Base-by-base conservation (phyloP, 1,139 yeast species). In the Debaryomyces subglobosus region DNA sequence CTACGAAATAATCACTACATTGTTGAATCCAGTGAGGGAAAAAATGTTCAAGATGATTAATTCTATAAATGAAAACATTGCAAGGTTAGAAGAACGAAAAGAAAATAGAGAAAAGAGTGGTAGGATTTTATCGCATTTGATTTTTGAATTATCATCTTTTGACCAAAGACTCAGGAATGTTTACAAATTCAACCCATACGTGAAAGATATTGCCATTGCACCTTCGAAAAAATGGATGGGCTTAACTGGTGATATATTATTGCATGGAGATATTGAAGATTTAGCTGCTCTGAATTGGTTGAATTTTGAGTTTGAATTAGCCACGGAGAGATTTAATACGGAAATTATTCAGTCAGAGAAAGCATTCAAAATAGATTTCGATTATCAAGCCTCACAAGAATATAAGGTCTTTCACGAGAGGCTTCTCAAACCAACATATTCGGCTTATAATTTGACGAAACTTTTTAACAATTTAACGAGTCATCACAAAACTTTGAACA, bases 381-480 rank as follows among this genome's bases (percentile, higher is more conserved):
- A 85, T 47, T 78, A 81, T 48, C 83, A 81, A 20, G 78, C 73
- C 0, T 51, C 61, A 6, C 62, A 63, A 42, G 78, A 71, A 47
- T 29, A 36, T 13, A 53, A 58, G 77, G 69, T 21, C 12, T 40
- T 23, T 13, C 20, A 32, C 5, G 39, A 41, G n/a, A 39, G 43
- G 12, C 67, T 51, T 18, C 63, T 77, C 7, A 81, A 80, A 53
- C 94, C 96, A 1, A 86, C 94, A 0, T 77, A 78, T 48, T 84
- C 92, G 0, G 82, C 94, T 0, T 71, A 80, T 44, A 82, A 84
- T 48, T 61, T 89, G 50, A 77, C 77, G 38, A 84, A 82, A 53
- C 68, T 91, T 30, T 70, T 91, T 33, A 86, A 85, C 52, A 85
- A 84, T 45, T 75, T 89, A 38, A 88, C 89, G 6, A 75, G 73